A percentile compares a stretch with the other conserved stretches of the same genome.
Evolutionary conservation across 495 filamentous ascomycete species (phyloP).

Genomic region (Tuber umbilicatum): DNA sequence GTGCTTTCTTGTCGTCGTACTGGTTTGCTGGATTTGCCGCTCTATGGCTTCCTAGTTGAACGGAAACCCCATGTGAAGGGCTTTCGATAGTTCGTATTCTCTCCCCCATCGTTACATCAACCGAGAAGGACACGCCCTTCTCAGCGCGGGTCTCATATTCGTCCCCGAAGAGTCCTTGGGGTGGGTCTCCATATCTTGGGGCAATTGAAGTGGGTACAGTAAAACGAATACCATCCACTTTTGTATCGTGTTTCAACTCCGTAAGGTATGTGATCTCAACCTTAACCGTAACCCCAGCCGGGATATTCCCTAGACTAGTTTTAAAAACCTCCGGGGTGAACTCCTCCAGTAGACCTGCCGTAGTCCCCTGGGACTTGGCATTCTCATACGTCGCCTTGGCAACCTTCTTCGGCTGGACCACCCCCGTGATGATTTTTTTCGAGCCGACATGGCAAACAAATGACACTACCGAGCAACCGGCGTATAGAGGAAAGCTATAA

Average conservation of each 20-base stretch:
- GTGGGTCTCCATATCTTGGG: no score
- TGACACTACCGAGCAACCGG: no score
- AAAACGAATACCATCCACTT: no score
- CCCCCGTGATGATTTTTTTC: constrained; percentile 47
- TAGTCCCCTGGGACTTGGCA: constrained; percentile 52
- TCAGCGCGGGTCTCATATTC: constrained; percentile 13
- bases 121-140: constrained; percentile 52
- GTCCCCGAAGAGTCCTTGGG: constrained; percentile 23
- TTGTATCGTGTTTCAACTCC: constrained; percentile 60
- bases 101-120: constrained; percentile 55
- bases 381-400: constrained; percentile 51
- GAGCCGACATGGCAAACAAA: constrained; percentile 47
- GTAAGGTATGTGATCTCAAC: constrained; percentile 58
- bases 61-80: constrained; percentile 57
- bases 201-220: no score
- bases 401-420: constrained; percentile 56
- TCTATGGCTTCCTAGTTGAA: constrained; percentile 46
- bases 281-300: constrained; percentile 49
- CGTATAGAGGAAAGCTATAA: constrained; percentile 62
- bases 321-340: constrained; percentile 57
- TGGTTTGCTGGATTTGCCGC: constrained; percentile 37
- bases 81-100: no score
- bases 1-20: constrained; percentile 52
- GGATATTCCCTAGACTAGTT: no score
- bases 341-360: constrained; percentile 57